Conservation (phyloP, 495 filamentous ascomycete genomes). For the Oidiodendron maius region DNA sequence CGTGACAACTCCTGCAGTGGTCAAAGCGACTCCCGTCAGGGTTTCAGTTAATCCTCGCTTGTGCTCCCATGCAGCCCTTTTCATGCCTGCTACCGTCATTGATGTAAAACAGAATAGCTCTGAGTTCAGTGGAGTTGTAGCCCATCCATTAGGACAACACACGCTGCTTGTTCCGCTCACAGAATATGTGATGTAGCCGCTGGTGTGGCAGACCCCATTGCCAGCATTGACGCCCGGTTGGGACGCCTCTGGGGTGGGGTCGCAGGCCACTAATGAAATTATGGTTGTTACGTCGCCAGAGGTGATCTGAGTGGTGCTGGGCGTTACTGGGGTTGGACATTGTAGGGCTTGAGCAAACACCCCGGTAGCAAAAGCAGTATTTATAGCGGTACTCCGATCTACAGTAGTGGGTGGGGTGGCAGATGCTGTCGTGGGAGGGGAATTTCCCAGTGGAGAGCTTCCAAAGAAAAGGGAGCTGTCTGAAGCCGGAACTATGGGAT, state of each 20-base stretch:
- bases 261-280: not conserved
- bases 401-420: not conserved
- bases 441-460: not conserved
- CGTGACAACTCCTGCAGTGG: constrained; percentile 1
- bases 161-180: constrained; percentile 8
- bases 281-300: constrained; percentile 1
- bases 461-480: constrained; percentile 6
- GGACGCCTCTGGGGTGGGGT: not conserved
- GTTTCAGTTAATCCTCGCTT: not conserved
- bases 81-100: not conserved
- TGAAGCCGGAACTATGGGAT: constrained; percentile 6
- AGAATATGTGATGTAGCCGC: constrained; percentile 6
- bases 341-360: constrained; percentile 6
- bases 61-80: not conserved
- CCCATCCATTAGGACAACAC: constrained; percentile 9
- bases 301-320: not conserved
- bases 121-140: constrained; percentile 2
- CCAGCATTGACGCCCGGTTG: not conserved
- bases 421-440: not conserved
- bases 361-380: constrained; percentile 9
- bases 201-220: constrained; percentile 5
- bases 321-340: not conserved
- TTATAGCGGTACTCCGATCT: not conserved
- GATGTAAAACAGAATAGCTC: constrained; percentile 8
- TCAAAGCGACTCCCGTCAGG: not conserved